Conservation (phyloP, 2,329 filamentous ascomycete genomes). For the Penicillium sclerotigenum region DNA sequence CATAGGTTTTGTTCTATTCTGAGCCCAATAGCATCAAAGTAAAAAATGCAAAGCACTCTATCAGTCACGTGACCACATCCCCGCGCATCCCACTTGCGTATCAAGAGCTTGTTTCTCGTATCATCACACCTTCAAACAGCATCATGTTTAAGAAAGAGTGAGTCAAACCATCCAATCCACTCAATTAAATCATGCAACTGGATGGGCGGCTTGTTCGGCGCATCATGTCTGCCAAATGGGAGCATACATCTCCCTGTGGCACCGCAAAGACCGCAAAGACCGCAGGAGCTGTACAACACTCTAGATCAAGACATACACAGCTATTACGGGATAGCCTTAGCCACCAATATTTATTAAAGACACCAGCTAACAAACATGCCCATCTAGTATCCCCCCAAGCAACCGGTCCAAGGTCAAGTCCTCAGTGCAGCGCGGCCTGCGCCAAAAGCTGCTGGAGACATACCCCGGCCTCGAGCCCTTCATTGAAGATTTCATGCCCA, state of each 20-base stretch:
- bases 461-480: constrained; percentile 82
- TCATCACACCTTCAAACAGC: constrained; percentile 14
- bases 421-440: constrained; percentile 82
- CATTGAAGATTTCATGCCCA: constrained; percentile 92
- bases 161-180: constrained; percentile 29
- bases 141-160: constrained; percentile 93
- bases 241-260: background rate
- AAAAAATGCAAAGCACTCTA: background rate
- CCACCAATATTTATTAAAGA: constrained; percentile 2
- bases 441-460: constrained; percentile 74
- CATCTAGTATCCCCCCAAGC: constrained; percentile 64
- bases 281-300: background rate
- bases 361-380: constrained; percentile 3
- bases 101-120: constrained; percentile 9
- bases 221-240: background rate
- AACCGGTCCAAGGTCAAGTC: constrained; percentile 97
- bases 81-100: constrained; percentile 28
- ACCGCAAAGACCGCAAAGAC: background rate
- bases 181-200: accelerated
- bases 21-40: constrained; percentile 10
- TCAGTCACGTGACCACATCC: constrained; percentile 12
- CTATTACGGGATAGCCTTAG: background rate
- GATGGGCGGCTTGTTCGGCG: background rate
- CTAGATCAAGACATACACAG: background rate
- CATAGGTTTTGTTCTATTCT: background rate